Evolutionary conservation across 805 yeast genomes (phyloP).

Genomic region (Saturnispora ahearnii): DNA sequence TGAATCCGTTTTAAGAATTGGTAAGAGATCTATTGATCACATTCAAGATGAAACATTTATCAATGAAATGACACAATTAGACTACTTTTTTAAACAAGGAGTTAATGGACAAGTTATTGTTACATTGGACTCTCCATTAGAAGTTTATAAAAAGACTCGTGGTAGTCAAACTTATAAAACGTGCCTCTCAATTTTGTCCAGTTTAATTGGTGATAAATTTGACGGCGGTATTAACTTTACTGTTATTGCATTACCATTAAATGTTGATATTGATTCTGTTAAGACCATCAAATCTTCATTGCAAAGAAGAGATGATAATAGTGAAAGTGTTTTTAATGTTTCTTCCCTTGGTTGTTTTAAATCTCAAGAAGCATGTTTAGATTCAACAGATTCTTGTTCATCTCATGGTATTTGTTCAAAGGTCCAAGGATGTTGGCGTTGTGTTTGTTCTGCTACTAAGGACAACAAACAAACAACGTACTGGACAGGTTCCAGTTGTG

Average conservation of each 20-base stretch:
- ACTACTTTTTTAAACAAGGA: constrained; percentile 27
- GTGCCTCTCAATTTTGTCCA: constrained; percentile 30
- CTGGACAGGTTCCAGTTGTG: constrained; percentile 54
- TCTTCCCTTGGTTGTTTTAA: constrained; percentile 27
- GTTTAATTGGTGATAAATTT: constrained; percentile 13
- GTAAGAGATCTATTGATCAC: constrained; percentile 23
- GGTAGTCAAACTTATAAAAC: constrained; percentile 33
- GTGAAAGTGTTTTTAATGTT: constrained; percentile 10
- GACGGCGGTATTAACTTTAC: constrained; percentile 22
- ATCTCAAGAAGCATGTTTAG: constrained; percentile 39
- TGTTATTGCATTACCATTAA: constrained; percentile 27
- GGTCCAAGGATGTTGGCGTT: constrained; percentile 37
- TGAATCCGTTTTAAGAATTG: constrained; percentile 7
- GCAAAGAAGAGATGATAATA: constrained; percentile 18
- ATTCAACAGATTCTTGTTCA: constrained; percentile 39
- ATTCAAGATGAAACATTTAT: constrained; percentile 41
- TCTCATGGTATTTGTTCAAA: constrained; percentile 46
- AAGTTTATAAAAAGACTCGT: constrained; percentile 37
- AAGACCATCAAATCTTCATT: constrained; percentile 7
- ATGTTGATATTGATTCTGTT: constrained; percentile 16
- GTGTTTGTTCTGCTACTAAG: constrained; percentile 39
- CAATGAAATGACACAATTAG: constrained; percentile 40
- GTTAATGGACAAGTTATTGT: constrained; percentile 26
- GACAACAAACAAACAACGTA: constrained; percentile 37
- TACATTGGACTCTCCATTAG: constrained; percentile 34